Evolutionary conservation across 2,329 filamentous ascomycete genomes (phyloP).

Genomic region (Colletotrichum sp.): DNA sequence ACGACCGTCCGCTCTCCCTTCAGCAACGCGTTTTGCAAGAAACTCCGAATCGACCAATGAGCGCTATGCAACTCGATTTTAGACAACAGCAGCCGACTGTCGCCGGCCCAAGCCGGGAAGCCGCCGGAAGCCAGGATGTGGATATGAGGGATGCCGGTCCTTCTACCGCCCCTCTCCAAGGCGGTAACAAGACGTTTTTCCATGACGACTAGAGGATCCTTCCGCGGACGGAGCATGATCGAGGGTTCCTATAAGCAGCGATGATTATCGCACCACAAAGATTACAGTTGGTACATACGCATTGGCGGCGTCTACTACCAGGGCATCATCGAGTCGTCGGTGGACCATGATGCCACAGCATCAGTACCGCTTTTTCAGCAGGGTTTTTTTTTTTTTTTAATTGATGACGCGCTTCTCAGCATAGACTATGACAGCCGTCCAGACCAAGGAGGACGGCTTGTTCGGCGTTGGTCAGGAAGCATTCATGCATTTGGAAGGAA

Average conservation of each 20-base stretch:
- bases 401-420: background rate
- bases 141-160: slow-evolving; percentile 63
- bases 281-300: background rate
- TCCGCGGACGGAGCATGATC: background rate
- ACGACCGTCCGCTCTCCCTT: slow-evolving; percentile 57
- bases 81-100: slow-evolving; percentile 35
- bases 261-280: background rate
- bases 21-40: slow-evolving; percentile 50
- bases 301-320: background rate
- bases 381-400: background rate
- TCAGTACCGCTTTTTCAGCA: background rate
- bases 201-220: slow-evolving; percentile 44
- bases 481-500: slow-evolving; percentile 20
- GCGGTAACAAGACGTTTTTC: slow-evolving; percentile 55
- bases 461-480: slow-evolving; percentile 21
- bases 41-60: slow-evolving; percentile 53
- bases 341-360: background rate
- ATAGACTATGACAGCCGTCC: background rate
- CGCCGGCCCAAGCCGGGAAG: slow-evolving; percentile 35
- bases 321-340: background rate
- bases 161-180: slow-evolving; percentile 57
- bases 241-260: background rate
- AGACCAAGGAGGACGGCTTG: background rate
- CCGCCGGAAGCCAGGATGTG: slow-evolving; percentile 48
- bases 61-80: slow-evolving; percentile 54